Conservation (phyloP, 805 yeast genomes). For the Wickerhamiella nectarea region DNA sequence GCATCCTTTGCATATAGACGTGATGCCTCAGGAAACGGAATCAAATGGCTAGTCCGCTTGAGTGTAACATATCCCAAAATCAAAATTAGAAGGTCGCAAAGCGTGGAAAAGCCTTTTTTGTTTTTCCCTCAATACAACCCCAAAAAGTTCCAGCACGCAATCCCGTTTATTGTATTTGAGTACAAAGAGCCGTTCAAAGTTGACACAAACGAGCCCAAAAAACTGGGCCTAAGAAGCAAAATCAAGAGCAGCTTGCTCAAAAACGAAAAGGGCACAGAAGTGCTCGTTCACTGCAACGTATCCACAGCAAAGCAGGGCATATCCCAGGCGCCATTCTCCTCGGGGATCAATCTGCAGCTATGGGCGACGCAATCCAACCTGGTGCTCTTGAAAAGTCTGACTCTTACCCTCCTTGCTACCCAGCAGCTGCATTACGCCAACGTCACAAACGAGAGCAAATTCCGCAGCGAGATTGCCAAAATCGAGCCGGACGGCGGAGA, state of each 20-base stretch:
- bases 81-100: constrained; percentile 4
- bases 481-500: constrained; percentile 4
- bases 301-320: constrained; percentile 4
- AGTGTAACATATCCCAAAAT: constrained; percentile 4
- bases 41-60: constrained; percentile 6
- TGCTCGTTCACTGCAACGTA: constrained; percentile 1
- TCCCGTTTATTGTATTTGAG: constrained; percentile 2
- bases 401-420: constrained; percentile 3
- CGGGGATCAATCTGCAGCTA: constrained; percentile 1
- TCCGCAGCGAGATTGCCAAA: constrained; percentile 2
- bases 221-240: constrained; percentile 1
- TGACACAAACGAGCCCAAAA: neutral
- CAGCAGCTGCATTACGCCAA: constrained; percentile 3
- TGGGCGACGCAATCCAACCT: constrained; percentile 3
- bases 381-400: neutral
- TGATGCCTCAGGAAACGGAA: constrained; percentile 3
- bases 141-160: constrained; percentile 1
- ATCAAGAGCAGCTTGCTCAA: constrained; percentile 1
- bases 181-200: constrained; percentile 2
- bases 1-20: constrained; percentile 6
- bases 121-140: constrained; percentile 8
- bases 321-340: constrained; percentile 7
- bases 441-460: constrained; percentile 5
- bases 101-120: constrained; percentile 4
- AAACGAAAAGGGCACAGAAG: constrained; percentile 2